Evolutionary conservation across 805 yeast species (phyloP), one percentile per base, ranked within the genome.

Genomic region (Candida ipomoeae): DNA sequence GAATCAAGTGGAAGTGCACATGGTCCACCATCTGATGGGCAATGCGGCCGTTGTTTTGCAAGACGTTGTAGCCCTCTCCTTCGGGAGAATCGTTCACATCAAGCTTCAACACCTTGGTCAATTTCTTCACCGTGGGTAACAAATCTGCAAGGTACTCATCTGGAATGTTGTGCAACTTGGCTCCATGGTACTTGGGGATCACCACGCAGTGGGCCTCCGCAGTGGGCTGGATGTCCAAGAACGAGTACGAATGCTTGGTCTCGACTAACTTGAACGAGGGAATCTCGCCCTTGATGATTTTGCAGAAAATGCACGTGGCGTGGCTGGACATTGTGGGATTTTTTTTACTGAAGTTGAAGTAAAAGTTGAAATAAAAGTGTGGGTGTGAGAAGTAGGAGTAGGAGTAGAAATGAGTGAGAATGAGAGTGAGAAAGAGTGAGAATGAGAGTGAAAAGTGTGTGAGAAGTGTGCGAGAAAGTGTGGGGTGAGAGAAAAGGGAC

Each of bases 21-120:
- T 92, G 99, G 59, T 87, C 94, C 50, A 94, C 98, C 49, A 79
- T 85, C 73, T 92, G 99, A 65, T 94, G 98, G 11, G 98, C 99
- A 63, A 91, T 84, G 65, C 88, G 73, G 45, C 98, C 98, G 60
- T 92, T 94, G 77, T 92, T 94, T 69, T 91, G 98, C 57, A 92
- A 74, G 18, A 92, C 66, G 65, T 92, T 92, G 78, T 92, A 92
- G 41, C 96, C 96, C 45, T 70, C 76, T 17, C 89, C 89, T 5
- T 77, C 76, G 3, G 76, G 75, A 32, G 82, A 79, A 36, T 87
- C 81, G 52, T 84, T 85, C 42, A 73, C 71, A 56, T 81, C 85
- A 55, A 85, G 75, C 3, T 80, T 85, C 54, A 88, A 73, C 5
- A 87, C 86, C 56, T 81, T 78, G 52, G 94, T 90, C 57, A 94